Evolutionary conservation across 2,329 filamentous ascomycete species (phyloP), one percentile per base, ranked within the genome.

Genomic region (Bipolaris victoriae): DNA sequence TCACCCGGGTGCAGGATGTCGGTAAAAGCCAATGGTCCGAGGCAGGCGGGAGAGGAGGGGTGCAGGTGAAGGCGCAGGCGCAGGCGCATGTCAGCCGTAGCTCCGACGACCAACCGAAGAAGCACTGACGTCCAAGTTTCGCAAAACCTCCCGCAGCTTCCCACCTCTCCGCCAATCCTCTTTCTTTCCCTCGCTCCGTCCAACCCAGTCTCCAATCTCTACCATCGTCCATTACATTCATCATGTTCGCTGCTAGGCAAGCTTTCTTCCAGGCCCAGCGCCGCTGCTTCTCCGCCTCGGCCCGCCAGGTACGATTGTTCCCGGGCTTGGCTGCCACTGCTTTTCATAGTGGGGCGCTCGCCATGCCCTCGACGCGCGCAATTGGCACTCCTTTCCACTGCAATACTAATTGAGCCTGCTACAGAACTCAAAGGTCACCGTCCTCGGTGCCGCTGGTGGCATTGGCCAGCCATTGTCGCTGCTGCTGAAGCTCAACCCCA

Each of bases 381-480:
- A 63, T 66, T 61, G 64, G 36, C 20, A 49, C 7, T 16, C 39
- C 15, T 7, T 26, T 33, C 4, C 44, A 6, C 31, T 13, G 51
- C 26, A 45, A 60, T 63, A 65, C 72, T 77, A 57, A 76, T 54
- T 33, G 31, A 22, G 31, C 20, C 7, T 29, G 63, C 26, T 71
- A 58, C 68, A 99, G 95, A 87, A 92, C 77, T 96, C 93, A 82
- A 98, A 98, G 88, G 95, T 99, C 75, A 88, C 93, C 77, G 92
- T 99, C 71, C 91, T 98, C 79, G 95, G 95, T 85, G 95, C 95
- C 71, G 90, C 90, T 76, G 95, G 95, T 83, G 95, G 95, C 82
- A 99, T 99, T 83, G 95, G 95, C 80, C 95, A 99, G 80, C 95
- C 95, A 76, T 85, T 99, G 75, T 99, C 95, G 58, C 90, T 99